Base-by-base conservation (phyloP, 192 early-diverging fungal species). In the Umbelopsis isabellina region DNA sequence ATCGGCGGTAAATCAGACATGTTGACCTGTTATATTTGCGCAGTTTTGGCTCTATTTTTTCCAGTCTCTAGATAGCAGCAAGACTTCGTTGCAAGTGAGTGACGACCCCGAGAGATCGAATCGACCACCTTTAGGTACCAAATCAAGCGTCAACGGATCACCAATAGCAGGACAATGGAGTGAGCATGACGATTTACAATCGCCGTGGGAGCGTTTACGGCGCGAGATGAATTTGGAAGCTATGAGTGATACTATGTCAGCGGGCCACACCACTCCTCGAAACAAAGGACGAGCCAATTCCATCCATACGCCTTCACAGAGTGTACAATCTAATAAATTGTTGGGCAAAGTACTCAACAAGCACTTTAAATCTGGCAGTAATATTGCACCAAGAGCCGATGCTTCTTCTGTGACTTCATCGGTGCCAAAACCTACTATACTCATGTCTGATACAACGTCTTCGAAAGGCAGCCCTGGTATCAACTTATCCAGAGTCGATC, bases 1-100 rank as follows among this genome's bases (percentile, higher is more conserved):
- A 10, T 1, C 10, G 5, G 10, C 10, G 6, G 23, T 22, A 15
- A 21, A 37, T 2, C 23, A 65, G 27, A 65, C 5, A 46, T 45
- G 22, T 11, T 67, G 21, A 18, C 15, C 7, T 1, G 13, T 47
- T 25, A 10, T 49, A 16, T n/a, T 8, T 53, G 11, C 23, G 6
- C 41, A 77, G 75, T 64, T 68, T 15, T 77, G 75, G 75, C 35
- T 72, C 2, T 72, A 69, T 30, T 77, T 77, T 45, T 72, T 77
- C 37, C 66, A 72, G 47, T 68, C 67, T 7, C 70, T 77, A 18
- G 69, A 71, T 11, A 55, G 41, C 37, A 48, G 65, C 23, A 37
- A 35, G 16, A 45, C 51, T 3, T 69, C 68, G 3, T 53, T 49
- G 30, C 50, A 49, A 69, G 45, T 45, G 23, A 45, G 33, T 20